Evolutionary conservation across 2,329 filamentous ascomycete genomes (phyloP), one percentile per base, ranked within the genome.

Genomic region (Macrophomina phaseolina): DNA sequence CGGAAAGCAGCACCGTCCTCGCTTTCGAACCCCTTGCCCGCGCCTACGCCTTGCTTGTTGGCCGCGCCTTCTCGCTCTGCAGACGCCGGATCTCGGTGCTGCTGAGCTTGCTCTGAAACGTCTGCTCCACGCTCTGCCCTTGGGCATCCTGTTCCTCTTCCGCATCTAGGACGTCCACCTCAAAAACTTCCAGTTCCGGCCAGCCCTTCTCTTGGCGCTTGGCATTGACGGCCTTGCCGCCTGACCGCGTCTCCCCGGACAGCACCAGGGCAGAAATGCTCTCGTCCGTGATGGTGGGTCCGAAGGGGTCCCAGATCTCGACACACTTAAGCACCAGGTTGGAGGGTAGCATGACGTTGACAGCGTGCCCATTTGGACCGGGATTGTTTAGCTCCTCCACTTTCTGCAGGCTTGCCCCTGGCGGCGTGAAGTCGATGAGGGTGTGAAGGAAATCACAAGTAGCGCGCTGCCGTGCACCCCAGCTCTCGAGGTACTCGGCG

Each of bases 161-260:
- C 2, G 89, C 86, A 77, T 94, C 91, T 16, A 99, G 84, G 14
- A 98, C 92, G 73, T 95, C 92, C 34, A 98, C 92, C 76, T 97
- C 94, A 73, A 93, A 97, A 0, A 96, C 86, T 32, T 93, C 89
- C 46, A 99, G 82, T 30, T 83, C 78, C 42, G 83, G 81, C 93
- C 93, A 97, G 2, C 91, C 91, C 68, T 89, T 90, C 71, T 91
- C 90, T 34, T 74, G 81, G 52, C 95, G 87, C 76, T 90, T 91
- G n/a, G 90, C 85, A 75, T 99, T 99, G 71, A 99, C 92, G 0
- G 91, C 91, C 67, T 87, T 83, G 5, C 94, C 95, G 40, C 95
- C 95, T 1, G 89, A 85, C 63, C 92, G 86, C 16, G 95, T 98
- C 82, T 99, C 95, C 12, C 87, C 90, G 5, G 94, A 97, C 5